Evolutionary conservation across 2,329 filamentous ascomycete species (phyloP), one percentile per base, ranked within the genome.

Genomic region (Diaporthe longicolla): DNA sequence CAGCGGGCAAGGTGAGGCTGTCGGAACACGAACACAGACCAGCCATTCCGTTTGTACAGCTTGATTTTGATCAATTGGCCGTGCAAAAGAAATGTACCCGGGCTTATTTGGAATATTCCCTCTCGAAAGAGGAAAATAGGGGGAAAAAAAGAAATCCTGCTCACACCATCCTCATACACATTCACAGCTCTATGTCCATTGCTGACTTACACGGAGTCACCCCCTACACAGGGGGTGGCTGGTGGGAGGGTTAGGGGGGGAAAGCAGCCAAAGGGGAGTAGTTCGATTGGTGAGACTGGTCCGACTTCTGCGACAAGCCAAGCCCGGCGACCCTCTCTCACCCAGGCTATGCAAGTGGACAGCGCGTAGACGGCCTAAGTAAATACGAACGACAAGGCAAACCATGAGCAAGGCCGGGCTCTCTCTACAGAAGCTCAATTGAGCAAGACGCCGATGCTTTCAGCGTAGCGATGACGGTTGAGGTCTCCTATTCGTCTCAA

Each of bases 231-330:
- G 63, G 63, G 63, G 45, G 45, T 66, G 45, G 63, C 63, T 66
- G 63, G 32, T 52, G 45, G 45, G 37, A 26, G 45, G 63, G 45
- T 66, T 52, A 66, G 63, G 63, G 17, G 45, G 11, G 37, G 21
- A 9, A 4, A 4, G 17, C 26, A 66, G 63, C 32, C 63, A 66
- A 29, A 26, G 24, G 2, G 37, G 37, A 45, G 24, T 37, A 32
- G 9, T 11, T 26, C 26, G 61, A 21, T 11, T 66, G 45, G 63
- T 37, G 29, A 52, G 45, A 66, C 29, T 52, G 15, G 45, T 26
- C 63, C 45, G 45, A 52, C 45, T 52, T 66, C 63, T 66, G 63
- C 29, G 45, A 66, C 63, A 66, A 52, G 63, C 63, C 63, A 66
- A 66, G 63, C 52, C 63, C 1, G 45, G 29, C 63, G 26, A 45